Base-by-base conservation (phyloP, 2,329 filamentous ascomycete species). In the Botryotinia narcissicola region DNA sequence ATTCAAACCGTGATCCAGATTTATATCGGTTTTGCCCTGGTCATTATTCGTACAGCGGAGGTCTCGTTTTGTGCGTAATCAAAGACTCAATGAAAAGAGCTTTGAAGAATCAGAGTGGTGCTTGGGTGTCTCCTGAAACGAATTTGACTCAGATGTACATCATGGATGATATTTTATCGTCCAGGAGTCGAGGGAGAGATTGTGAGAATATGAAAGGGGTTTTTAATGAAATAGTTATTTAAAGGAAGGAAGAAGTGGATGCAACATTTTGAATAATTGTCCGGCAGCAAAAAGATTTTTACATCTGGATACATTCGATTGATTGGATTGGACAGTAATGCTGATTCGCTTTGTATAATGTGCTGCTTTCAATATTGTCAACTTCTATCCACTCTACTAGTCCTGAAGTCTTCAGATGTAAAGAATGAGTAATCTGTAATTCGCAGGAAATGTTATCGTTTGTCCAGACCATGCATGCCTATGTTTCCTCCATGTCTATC, bases 1-100 rank as follows among this genome's bases (percentile, higher is more conserved):
- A 64, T 32, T 14, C 35, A 44, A 48, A 32, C 1, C 42, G 29
- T 2, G 22, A 25, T 29, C 10, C 62, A 32, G 7, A 7, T 35
- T 32, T 0, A 18, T 59, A 59, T 59, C 29, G 8, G 16, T 32
- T 59, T 10, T 35, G 29, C 18, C 16, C 54, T 3, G 20, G 6
- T 8, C 29, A 59, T 8, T 20, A 20, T 20, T 9, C 0, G 1
- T 4, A 10, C 1, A 8, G 29, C 29, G 16, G 29, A 12, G 18
- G 54, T 32, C 29, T 10, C 29, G 20, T 59, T 59, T 35, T 59
- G 3, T 14, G 18, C 8, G 16, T 32, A 22, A 59, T 59, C 22
- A 29, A 59, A 8, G 29, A 35, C 18, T 9, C 54, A 32, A 57
- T 57, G 16, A 29, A 32, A 20, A 32, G 29, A 32, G 54, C 54